Percentiles rank a stretch among this genome's conserved stretches.
Conservation (phyloP, 345 rosid genomes). For the Gossypium ekmanianum region DNA sequence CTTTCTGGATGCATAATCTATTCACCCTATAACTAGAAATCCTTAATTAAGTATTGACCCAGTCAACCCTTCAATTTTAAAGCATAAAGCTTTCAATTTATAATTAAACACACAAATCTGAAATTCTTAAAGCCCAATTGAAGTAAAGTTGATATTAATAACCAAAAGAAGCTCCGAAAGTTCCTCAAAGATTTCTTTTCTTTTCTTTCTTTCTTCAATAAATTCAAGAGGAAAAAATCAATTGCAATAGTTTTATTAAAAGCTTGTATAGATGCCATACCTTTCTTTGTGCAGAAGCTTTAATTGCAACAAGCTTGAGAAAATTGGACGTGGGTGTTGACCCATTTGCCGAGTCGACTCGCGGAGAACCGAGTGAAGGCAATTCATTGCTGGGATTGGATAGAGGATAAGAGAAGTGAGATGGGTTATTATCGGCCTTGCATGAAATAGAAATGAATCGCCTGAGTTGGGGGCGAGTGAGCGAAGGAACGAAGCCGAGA, state of each 20-base stretch:
- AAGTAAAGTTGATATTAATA: background rate
- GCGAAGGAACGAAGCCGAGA: slow-evolving; percentile 24
- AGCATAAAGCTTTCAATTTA: background rate
- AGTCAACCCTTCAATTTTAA: background rate
- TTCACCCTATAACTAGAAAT: background rate
- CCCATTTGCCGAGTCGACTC: slow-evolving; percentile 28
- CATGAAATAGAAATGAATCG: slow-evolving; percentile 44
- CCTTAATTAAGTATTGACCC: background rate
- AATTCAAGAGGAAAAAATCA: background rate
- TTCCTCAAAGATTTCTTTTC: background rate
- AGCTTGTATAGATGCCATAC: slow-evolving; percentile 26
- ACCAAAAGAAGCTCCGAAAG: background rate
- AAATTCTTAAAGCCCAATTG: background rate
- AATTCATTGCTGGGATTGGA: slow-evolving; percentile 21
- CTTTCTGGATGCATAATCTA: background rate
- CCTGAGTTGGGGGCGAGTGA: slow-evolving; percentile 29
- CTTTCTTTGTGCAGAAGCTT: slow-evolving; percentile 43
- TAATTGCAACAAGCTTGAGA: slow-evolving; percentile 31
- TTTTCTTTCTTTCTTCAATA: background rate
- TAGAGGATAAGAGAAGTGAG: slow-evolving; percentile 8
- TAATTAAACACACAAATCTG: background rate
- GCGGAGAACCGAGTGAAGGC: slow-evolving; percentile 21
- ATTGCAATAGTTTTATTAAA: background rate
- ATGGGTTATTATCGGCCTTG: slow-evolving; percentile 28
- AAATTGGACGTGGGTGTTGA: slow-evolving; percentile 27